Base-by-base conservation (phyloP, 805 yeast genomes). In the Cyberlindnera veronae region DNA sequence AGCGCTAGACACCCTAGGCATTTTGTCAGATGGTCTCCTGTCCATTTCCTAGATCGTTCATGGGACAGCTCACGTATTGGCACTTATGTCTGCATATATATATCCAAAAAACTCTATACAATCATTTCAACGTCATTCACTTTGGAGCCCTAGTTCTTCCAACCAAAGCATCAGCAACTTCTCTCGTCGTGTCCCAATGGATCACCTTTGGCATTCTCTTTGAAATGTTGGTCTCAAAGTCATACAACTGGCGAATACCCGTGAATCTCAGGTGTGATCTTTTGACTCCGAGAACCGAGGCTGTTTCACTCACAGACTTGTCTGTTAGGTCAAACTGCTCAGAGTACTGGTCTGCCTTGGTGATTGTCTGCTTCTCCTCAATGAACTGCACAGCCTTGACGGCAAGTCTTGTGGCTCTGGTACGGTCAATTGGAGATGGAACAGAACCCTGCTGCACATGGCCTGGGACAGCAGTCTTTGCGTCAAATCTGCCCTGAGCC, bases 141-240 rank as follows among this genome's bases (percentile, higher is more conserved):
- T 21, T 14, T 12, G 13, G 39, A 5, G 50, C 22, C 28, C 50
- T 57, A 8, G 50, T 49, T 64, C 95, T 78, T 29, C 91, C 93
- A 29, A 84, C 95, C 61, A 91, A 69, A 64, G 80, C 81, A 67
- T 89, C 95, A 42, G 91, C 85, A 58, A 86, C 76, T 36, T 81
- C 83, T 57, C 95, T 75, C 37, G 81, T 68, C 22, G 71, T 71
- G 35, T 72, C 69, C 99, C 99, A 93, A 64, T 84, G 88, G 36
- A 89, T 81, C 42, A 71, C 67, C 70, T 86, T 89, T 54, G 98
- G 95, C 77, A 93, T 81, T 71, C 99, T 83, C 63, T 70, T 77
- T 17, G 66, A 70, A 27, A 85, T 61, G 53, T 86, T 88, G 14
- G 98, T 88, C 65, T 93, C 98, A 58, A 69, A 82, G 59, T 90